These are phyloP conservation scores for Fusarium stilboides DNA, from an alignment of 2,329 filamentous ascomycete species.

Conservation along the genomic window DNA sequence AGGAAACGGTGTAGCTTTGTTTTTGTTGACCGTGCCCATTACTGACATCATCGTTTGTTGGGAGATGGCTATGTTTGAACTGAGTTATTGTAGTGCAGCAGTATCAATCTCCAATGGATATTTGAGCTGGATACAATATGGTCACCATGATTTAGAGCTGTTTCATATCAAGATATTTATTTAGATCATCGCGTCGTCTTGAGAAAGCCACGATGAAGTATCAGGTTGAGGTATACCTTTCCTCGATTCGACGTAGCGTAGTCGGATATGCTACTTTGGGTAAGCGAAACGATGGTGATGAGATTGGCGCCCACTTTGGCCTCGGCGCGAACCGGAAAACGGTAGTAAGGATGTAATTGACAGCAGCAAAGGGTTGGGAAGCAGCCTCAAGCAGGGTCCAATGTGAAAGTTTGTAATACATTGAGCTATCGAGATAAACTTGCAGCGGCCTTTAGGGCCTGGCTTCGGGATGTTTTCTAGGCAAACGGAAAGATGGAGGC, in stretches of 20 bases:
- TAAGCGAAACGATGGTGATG: slow-evolving; percentile 18
- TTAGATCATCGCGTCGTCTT: background rate
- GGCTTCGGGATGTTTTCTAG: slow-evolving; percentile 25
- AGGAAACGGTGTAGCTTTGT: slow-evolving; percentile 12
- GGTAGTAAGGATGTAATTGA: slow-evolving; percentile 4
- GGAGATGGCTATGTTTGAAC: background rate
- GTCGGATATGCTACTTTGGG: slow-evolving; percentile 23
- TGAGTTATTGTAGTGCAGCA: too few relatives aligned
- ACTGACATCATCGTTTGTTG: slow-evolving; percentile 33
- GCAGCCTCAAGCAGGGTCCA: slow-evolving; percentile 12
- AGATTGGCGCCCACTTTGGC: slow-evolving; percentile 34
- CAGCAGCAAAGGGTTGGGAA: slow-evolving; percentile 1
- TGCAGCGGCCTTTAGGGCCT: slow-evolving; percentile 2
- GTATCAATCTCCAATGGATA: background rate
- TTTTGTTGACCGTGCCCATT: background rate
- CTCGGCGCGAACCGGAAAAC: slow-evolving; percentile 37
- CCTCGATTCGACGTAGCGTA: background rate
- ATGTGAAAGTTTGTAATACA: background rate
- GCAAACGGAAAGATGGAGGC: slow-evolving; percentile 43
- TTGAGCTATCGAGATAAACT: slow-evolving; percentile 7
- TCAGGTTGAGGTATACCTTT: slow-evolving; percentile 5
- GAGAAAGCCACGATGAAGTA: background rate
- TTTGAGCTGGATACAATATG: too few relatives aligned
- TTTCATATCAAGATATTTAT: background rate
- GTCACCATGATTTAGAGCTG: background rate